Percentiles rank a stretch among this genome's conserved stretches.
These are phyloP conservation scores for Colletotrichum brevisporum DNA, from an alignment of 2,329 filamentous ascomycete species.

Conservation along the genomic window DNA sequence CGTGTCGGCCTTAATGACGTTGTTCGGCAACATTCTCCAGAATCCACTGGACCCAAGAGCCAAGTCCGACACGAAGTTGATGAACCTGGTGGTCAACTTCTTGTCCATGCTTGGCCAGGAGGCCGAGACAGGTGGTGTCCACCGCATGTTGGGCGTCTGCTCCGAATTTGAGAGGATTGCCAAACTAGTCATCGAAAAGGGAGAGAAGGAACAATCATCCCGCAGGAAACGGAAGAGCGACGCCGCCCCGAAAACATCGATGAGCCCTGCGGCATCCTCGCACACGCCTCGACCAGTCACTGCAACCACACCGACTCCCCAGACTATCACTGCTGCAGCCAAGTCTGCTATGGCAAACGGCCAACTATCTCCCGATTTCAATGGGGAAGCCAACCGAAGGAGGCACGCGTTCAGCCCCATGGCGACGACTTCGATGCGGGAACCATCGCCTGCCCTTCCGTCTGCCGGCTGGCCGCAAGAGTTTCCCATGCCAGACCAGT, in stretches of 20 bases:
- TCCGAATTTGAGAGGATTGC: conserved; percentile 98
- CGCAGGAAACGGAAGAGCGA: conserved; percentile 88
- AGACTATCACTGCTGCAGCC: conserved; percentile 28
- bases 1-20: conserved; percentile 91
- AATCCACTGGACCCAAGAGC: conserved; percentile 93
- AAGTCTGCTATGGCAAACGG: conserved; percentile 32
- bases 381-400: conserved; percentile 39
- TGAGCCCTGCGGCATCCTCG: conserved; percentile 45
- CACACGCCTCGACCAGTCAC: conserved; percentile 50
- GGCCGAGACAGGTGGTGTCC: conserved; percentile 89
- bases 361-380: conserved; percentile 41
- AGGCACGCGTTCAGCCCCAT: conserved; percentile 52
- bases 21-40: conserved; percentile 97
- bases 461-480: conserved; percentile 65
- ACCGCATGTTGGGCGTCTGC: conserved; percentile 93
- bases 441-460: conserved; percentile 60
- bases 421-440: conserved; percentile 52
- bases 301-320: conserved; percentile 49
- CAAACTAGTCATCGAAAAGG: conserved; percentile 89
- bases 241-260: conserved; percentile 53
- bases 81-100: conserved; percentile 94
- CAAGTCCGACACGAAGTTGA: conserved; percentile 88
- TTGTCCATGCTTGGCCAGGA: conserved; percentile 90
- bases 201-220: conserved; percentile 85
- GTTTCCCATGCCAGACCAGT: conserved; percentile 50